These are phyloP conservation scores for Wickerhamomyces rabaulensis DNA, from an alignment of 805 yeast genomes.

Conservation along the genomic window DNA sequence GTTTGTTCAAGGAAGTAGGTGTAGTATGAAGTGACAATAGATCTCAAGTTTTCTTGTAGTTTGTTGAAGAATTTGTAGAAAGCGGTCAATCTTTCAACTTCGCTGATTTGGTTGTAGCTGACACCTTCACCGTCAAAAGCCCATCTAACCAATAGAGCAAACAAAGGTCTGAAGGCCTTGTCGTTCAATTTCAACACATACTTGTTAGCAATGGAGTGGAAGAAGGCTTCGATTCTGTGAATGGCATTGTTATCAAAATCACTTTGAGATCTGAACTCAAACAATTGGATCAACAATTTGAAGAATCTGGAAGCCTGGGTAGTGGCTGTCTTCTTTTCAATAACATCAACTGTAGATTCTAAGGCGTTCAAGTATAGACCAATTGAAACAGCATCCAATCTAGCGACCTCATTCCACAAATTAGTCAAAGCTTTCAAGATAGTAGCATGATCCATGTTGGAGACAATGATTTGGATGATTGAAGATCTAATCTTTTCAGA, in stretches of 20 bases:
- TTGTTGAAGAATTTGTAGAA: slow-evolving; percentile 84
- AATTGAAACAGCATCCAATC: slow-evolving; percentile 41
- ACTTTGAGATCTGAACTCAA: slow-evolving; percentile 60
- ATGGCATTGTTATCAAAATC: slow-evolving; percentile 66
- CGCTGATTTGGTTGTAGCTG: slow-evolving; percentile 37
- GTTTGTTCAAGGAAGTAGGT: slow-evolving; percentile 82
- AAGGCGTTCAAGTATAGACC: slow-evolving; percentile 67
- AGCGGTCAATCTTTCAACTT: slow-evolving; percentile 56
- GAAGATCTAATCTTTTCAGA: slow-evolving; percentile 56
- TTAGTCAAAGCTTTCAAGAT: slow-evolving; percentile 57
- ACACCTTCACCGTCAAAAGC: slow-evolving; percentile 82
- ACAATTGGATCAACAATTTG: slow-evolving; percentile 60
- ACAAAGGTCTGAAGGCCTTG: slow-evolving; percentile 87
- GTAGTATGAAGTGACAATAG: slow-evolving; percentile 83
- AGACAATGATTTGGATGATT: slow-evolving; percentile 55
- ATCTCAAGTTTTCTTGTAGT: slow-evolving; percentile 75
- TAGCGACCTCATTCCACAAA: slow-evolving; percentile 49
- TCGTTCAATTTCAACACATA: slow-evolving; percentile 91
- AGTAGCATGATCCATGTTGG: slow-evolving; percentile 60
- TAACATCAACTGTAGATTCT: slow-evolving; percentile 57
- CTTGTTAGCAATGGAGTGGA: slow-evolving; percentile 65
- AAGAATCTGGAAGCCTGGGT: slow-evolving; percentile 62
- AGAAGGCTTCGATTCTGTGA: slow-evolving; percentile 73
- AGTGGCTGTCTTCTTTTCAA: slow-evolving; percentile 75
- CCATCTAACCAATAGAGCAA: slow-evolving; percentile 86